These are phyloP conservation scores for Capsella rubella DNA, from an alignment of 441 rosid genomes.

Conservation along the genomic window DNA sequence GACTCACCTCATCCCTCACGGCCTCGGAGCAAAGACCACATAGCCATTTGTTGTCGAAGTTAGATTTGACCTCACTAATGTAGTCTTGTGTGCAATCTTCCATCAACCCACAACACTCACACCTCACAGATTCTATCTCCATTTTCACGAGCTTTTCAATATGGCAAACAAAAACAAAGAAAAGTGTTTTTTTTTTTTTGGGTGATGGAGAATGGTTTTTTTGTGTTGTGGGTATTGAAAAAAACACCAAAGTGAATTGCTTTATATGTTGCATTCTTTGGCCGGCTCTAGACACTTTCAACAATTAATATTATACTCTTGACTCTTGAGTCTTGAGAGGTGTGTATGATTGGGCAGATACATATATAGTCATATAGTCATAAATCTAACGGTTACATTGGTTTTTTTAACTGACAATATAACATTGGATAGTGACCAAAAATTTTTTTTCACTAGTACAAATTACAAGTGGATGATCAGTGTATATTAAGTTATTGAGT, in stretches of 20 bases:
- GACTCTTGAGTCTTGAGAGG: background rate
- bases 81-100: constrained; percentile 96
- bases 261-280: constrained; percentile 40
- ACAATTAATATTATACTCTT: constrained; percentile 27
- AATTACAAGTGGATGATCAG: too few species aligned
- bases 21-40: constrained; percentile 98
- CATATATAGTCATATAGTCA: constrained; percentile 10
- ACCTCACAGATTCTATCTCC: constrained; percentile 89
- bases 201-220: constrained; percentile 31
- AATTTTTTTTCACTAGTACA: too few species aligned
- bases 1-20: constrained; percentile 73
- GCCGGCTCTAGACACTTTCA: constrained; percentile 31
- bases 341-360: constrained; percentile 21
- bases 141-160: constrained; percentile 36
- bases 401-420: background rate
- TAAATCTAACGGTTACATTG: constrained; percentile 33
- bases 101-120: constrained; percentile 91
- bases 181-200: constrained; percentile 7
- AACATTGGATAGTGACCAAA: too few species aligned
- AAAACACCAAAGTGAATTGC: constrained; percentile 23
- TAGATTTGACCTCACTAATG: constrained; percentile 73
- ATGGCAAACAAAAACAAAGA: background rate
- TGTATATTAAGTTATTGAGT: too few species aligned
- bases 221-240: constrained; percentile 30
- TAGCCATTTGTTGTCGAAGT: constrained; percentile 93